These are phyloP conservation scores for Gremmenia infestans DNA, from an alignment of 2,329 filamentous ascomycete genomes.

Conservation along the genomic window DNA sequence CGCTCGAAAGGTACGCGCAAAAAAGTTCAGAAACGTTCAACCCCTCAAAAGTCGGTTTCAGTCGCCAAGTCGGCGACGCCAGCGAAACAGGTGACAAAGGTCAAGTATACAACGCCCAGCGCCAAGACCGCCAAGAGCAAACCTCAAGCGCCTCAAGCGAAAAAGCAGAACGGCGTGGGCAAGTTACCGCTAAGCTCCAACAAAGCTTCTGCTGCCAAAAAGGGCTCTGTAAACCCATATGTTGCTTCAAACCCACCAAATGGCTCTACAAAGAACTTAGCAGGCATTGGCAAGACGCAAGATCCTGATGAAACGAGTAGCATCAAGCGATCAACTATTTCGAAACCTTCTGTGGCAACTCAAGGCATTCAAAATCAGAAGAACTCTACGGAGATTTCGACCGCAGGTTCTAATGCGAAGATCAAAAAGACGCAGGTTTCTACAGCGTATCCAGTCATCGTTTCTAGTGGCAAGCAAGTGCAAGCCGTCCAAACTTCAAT, in stretches of 20 bases:
- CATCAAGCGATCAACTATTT: background rate
- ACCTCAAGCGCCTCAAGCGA: background rate
- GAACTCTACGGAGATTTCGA: background rate
- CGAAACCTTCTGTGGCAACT: too few relatives aligned
- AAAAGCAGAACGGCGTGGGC: background rate
- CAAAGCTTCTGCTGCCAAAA: background rate
- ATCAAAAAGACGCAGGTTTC: too few relatives aligned
- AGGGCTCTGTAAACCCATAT: background rate
- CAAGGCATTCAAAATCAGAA: background rate
- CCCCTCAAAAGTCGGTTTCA: background rate
- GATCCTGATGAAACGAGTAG: background rate
- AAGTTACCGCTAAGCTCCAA: background rate
- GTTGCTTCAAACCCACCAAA: background rate
- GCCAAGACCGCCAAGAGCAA: background rate
- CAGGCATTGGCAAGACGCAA: background rate
- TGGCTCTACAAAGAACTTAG: background rate
- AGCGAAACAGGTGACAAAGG: background rate
- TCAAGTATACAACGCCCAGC: background rate
- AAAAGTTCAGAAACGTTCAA: background rate
- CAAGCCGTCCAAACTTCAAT: background rate
- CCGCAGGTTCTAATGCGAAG: too few relatives aligned
- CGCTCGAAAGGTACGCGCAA: slow-evolving; percentile 11
- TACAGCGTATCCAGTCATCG: background rate
- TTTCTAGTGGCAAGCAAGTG: background rate
- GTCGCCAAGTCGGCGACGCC: background rate